phyloP scores from a whole-genome alignment of 176 grass and related monocot species.

The Phoenix dactylifera region DNA sequence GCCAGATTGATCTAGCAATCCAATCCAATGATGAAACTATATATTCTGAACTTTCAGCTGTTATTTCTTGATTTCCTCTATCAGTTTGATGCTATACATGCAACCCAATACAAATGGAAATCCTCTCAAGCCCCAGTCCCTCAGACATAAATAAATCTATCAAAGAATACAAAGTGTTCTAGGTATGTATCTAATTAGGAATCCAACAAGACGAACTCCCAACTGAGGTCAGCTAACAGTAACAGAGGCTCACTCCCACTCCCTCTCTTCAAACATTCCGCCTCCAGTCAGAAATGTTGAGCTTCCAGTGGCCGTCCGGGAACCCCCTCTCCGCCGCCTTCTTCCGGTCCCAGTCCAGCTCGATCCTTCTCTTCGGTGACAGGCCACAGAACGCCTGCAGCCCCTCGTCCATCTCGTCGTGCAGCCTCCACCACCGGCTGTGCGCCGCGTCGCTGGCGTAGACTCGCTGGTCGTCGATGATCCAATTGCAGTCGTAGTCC shows the following conservation, averaged over 20 bases:
- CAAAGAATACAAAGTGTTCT: no score
- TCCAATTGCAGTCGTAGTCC: constrained; percentile 98
- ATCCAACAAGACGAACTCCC: no score
- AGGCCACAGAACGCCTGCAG: constrained; percentile 50
- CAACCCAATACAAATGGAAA: no score
- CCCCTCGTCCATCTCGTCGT: constrained; percentile 58
- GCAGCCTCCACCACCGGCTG: constrained; percentile 66
- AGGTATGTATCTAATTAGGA: no score
- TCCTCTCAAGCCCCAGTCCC: no score
- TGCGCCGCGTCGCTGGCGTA: constrained; percentile 81
- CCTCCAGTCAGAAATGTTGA: constrained; percentile 61
- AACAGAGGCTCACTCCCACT: background rate
- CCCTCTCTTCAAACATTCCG: constrained; percentile 29
- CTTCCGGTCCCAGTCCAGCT: constrained; percentile 49
- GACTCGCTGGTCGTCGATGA: constrained; percentile 43
- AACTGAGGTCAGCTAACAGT: background rate
- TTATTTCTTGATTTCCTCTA: no score
- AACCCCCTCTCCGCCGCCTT: constrained; percentile 39
- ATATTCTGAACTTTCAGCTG: no score
- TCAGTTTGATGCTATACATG: no score
- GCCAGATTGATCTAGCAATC: no score
- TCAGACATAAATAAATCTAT: no score
- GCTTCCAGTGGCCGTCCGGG: constrained; percentile 61
- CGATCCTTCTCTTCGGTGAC: constrained; percentile 42
- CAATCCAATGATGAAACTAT: no score